Conservation (phyloP, 768 basidiomycete species). For the Naematelia aurantialba region DNA sequence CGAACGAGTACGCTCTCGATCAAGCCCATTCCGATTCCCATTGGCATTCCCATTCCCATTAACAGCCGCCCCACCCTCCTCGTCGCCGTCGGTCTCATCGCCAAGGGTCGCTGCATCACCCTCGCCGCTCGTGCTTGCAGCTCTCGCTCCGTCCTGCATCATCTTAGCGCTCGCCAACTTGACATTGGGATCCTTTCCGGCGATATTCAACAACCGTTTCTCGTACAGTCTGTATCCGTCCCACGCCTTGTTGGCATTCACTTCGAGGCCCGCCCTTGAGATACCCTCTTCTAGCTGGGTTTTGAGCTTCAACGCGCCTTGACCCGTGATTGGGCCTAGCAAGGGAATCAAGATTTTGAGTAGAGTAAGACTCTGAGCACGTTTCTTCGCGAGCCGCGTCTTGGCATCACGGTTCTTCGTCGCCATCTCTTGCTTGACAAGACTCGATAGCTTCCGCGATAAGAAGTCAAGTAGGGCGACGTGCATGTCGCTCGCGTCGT, state of each 20-base stretch:
- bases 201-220: slow-evolving; percentile 65
- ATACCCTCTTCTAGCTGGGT: slow-evolving; percentile 73
- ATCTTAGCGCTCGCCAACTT: slow-evolving; percentile 30
- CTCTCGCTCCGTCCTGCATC: slow-evolving; percentile 41
- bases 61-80: slow-evolving; percentile 10
- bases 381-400: slow-evolving; percentile 25
- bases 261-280: slow-evolving; percentile 66
- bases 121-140: slow-evolving; percentile 57
- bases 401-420: slow-evolving; percentile 30
- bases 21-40: too few species aligned
- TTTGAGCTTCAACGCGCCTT: slow-evolving; percentile 75
- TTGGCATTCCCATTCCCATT: background rate
- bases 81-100: slow-evolving; percentile 46
- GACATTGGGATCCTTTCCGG: slow-evolving; percentile 63
- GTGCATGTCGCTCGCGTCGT: slow-evolving; percentile 70
- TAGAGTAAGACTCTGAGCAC: slow-evolving; percentile 58
- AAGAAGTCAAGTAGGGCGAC: slow-evolving; percentile 66
- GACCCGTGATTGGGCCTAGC: slow-evolving; percentile 61
- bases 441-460: slow-evolving; percentile 58
- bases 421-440: slow-evolving; percentile 61
- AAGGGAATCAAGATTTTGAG: slow-evolving; percentile 71
- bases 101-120: slow-evolving; percentile 41
- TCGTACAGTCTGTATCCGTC: slow-evolving; percentile 82
- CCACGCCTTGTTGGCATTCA: slow-evolving; percentile 71
- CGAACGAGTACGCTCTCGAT: background rate